A percentile compares a stretch with the other conserved stretches of the same genome.
Conservation (phyloP, 495 filamentous ascomycete species). For the Penicillium soppii region DNA sequence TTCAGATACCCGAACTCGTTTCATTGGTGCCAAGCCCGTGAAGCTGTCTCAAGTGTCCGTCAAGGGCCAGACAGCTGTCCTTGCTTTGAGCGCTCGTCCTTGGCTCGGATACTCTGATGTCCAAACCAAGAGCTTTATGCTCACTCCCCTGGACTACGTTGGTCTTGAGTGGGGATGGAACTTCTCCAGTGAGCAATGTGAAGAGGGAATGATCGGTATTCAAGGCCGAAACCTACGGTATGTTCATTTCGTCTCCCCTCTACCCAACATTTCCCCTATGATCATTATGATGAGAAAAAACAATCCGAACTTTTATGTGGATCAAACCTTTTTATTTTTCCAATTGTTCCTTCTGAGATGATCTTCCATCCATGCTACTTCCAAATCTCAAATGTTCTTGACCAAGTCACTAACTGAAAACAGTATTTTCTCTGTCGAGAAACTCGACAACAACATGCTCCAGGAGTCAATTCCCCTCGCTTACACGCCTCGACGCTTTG, state of each 20-base stretch:
- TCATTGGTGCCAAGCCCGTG: slow-evolving; percentile 84
- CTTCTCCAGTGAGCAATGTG: slow-evolving; percentile 89
- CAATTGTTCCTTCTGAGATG: slow-evolving; percentile 78
- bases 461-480: slow-evolving; percentile 86
- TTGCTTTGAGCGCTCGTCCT: slow-evolving; percentile 85
- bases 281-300: slow-evolving; percentile 69
- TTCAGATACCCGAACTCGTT: slow-evolving; percentile 89
- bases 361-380: slow-evolving; percentile 3
- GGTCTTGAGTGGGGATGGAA: slow-evolving; percentile 94
- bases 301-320: slow-evolving; percentile 52
- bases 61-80: slow-evolving; percentile 78
- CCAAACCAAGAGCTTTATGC: slow-evolving; percentile 79
- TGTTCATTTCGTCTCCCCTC: slow-evolving; percentile 28
- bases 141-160: slow-evolving; percentile 85
- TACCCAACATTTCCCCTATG: slow-evolving; percentile 7
- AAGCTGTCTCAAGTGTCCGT: slow-evolving; percentile 85
- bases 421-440: slow-evolving; percentile 90
- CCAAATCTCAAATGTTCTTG: neutral
- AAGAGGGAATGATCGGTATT: slow-evolving; percentile 94
- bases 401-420: slow-evolving; percentile 28
- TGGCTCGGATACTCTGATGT: slow-evolving; percentile 92
- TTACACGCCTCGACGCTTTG: slow-evolving; percentile 85
- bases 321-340: slow-evolving; percentile 51
- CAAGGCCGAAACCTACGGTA: slow-evolving; percentile 87
- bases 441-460: slow-evolving; percentile 79